Evolutionary conservation across 257 asterid species (phyloP), one percentile per base, ranked within the genome.

Genomic region (Cruciata laevipes): DNA sequence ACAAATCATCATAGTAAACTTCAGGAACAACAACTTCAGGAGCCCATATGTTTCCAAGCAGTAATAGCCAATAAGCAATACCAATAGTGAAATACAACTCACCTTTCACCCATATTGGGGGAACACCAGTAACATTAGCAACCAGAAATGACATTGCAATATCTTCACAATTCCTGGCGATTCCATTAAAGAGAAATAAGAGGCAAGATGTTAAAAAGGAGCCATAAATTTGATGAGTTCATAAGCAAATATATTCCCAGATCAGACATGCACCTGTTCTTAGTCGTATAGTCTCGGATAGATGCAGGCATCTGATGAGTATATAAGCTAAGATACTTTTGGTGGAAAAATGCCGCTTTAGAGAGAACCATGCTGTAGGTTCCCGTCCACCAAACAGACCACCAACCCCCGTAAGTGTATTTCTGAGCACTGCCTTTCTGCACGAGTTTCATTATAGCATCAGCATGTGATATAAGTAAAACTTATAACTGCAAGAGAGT

Each of bases 31-130:
- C n/a, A n/a, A n/a, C n/a, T n/a, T n/a, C n/a, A n/a, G n/a, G n/a
- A n/a, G n/a, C n/a, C n/a, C n/a, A n/a, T n/a, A n/a, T n/a, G n/a
- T n/a, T n/a, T n/a, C 30, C 4, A 61, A 37, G 27, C 30, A 66
- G 20, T 20, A 66, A 49, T 32, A 32, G 37, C 37, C 37, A 32
- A 32, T 51, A 17, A 17, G 31, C 30, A 27, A 27, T 27, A 27
- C 30, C 30, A 20, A 5, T 10, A 20, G 23, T 47, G 55, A 71
- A 44, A 42, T 20, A 63, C 10, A 56, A 66, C 77, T 79, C 81
- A 90, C 96, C 96, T 80, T 83, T 86, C 61, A 86, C 96, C 97
- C 97, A 90, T 66, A 90, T 79, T 38, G 97, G 96, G 76, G 95
- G 95, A 70, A 85, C 81, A 56, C 87, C 89, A 33, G 96, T 84